Percentiles rank a stretch among this genome's conserved stretches.
Conservation (phyloP, 1,284 basidiomycete species). For the Trichosporon asahii region DNA sequence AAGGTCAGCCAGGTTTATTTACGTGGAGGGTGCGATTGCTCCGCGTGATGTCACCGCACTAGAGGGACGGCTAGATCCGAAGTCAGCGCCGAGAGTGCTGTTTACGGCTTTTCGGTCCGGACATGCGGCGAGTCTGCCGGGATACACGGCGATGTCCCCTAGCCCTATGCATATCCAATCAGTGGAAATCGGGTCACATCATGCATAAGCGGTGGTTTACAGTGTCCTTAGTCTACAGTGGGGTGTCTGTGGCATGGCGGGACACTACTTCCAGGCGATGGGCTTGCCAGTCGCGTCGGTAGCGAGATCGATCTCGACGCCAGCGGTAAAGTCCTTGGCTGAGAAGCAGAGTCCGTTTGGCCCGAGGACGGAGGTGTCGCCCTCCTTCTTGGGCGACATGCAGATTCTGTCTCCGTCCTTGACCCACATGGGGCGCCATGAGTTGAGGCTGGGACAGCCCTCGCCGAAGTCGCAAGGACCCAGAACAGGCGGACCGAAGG, state of each 20-base stretch:
- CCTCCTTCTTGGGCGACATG: not conserved
- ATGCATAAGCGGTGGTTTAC: not conserved
- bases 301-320: not conserved
- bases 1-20: not conserved
- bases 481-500: not conserved
- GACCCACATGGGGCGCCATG: not conserved
- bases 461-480: not conserved
- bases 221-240: not conserved
- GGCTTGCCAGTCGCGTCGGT: not conserved
- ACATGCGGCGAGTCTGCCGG: not conserved
- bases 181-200: not conserved
- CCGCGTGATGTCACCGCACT: not conserved
- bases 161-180: too few species aligned
- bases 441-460: too few species aligned
- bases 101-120: not conserved
- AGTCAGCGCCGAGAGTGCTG: not conserved
- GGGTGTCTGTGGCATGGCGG: too few species aligned
- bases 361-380: not conserved
- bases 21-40: not conserved
- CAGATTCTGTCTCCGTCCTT: not conserved
- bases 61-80: not conserved
- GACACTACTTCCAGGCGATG: not conserved
- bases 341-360: not conserved
- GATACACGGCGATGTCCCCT: not conserved
- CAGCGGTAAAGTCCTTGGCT: not conserved